Conservation (phyloP, 139 green algal genomes). For the Chlamydomonas sphaeroides region DNA sequence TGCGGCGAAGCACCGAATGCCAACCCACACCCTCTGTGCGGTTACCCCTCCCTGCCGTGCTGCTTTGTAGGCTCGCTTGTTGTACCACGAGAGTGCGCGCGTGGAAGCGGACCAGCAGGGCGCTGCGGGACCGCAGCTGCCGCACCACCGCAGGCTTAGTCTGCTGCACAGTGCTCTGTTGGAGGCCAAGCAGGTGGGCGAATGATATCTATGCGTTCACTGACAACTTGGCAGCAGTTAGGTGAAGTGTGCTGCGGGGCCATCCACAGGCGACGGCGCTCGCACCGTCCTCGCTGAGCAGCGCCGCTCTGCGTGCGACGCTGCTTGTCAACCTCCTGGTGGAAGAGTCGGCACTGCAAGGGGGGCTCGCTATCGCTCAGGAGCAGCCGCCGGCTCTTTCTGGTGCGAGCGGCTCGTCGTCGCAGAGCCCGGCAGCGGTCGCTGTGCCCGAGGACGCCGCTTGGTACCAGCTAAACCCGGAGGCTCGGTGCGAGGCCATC, state of each 20-base stretch:
- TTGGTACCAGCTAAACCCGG: constrained; percentile 21
- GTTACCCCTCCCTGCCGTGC: no score
- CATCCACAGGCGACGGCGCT: constrained; percentile 55
- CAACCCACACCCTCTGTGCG: no score
- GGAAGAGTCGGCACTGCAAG: constrained; percentile 56
- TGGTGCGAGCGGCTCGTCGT: not conserved
- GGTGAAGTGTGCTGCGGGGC: no score
- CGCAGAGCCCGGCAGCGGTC: not conserved
- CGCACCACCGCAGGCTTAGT: constrained; percentile 51
- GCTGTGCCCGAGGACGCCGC: not conserved
- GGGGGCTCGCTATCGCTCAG: constrained; percentile 3
- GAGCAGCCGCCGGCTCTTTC: constrained; percentile 25
- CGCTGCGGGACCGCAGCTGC: constrained; percentile 18
- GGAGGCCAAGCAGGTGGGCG: constrained; percentile 31
- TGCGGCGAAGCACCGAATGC: no score
- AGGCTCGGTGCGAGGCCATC: constrained; percentile 45
- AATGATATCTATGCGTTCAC: no score
- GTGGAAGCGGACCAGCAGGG: constrained; percentile 41
- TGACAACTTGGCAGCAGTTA: no score
- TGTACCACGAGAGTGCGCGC: constrained; percentile 72
- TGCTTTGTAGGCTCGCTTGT: constrained; percentile 59
- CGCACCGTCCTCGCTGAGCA: constrained; percentile 59
- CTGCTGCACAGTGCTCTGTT: constrained; percentile 62
- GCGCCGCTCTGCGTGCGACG: constrained; percentile 62
- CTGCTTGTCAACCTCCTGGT: constrained; percentile 72